These are phyloP conservation scores for Hypomontagnella monticulosa DNA, from an alignment of 495 filamentous ascomycete genomes.

Conservation along the genomic window DNA sequence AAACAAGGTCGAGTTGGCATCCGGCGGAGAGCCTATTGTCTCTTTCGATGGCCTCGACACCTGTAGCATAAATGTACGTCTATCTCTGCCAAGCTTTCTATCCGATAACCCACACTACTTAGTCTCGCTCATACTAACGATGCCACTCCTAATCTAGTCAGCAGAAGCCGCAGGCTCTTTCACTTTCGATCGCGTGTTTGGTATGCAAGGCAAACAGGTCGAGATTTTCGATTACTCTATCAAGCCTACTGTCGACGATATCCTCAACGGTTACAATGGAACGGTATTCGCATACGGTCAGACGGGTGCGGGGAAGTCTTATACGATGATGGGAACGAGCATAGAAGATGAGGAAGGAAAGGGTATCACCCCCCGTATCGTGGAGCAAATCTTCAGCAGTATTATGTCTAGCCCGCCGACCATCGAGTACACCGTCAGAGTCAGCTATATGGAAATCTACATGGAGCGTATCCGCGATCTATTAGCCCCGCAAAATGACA, in stretches of 20 bases:
- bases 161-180: constrained; percentile 84
- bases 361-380: constrained; percentile 96
- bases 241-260: constrained; percentile 93
- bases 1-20: constrained; percentile 89
- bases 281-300: constrained; percentile 99
- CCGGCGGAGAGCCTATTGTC: constrained; percentile 91
- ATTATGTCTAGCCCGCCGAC: constrained; percentile 90
- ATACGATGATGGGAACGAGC: constrained; percentile 98
- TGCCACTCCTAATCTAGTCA: constrained; percentile 64
- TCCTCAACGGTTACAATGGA: constrained; percentile 98
- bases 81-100: constrained; percentile 19
- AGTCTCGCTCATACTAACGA: constrained; percentile 11
- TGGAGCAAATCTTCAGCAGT: constrained; percentile 96
- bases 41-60: constrained; percentile 88
- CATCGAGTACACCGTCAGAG: constrained; percentile 96
- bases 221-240: constrained; percentile 99
- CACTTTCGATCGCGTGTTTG: constrained; percentile 97
- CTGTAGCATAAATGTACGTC: constrained; percentile 82
- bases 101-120: constrained; percentile 12
- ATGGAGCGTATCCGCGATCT: constrained; percentile 99
- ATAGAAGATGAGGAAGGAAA: constrained; percentile 90
- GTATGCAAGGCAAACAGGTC: constrained; percentile 83
- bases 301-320: constrained; percentile 98
- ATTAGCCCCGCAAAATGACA: constrained; percentile 90
- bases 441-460: constrained; percentile 99